Conservation (phyloP, 2,329 filamentous ascomycete species). For the Microdochium trichocladiopsis region DNA sequence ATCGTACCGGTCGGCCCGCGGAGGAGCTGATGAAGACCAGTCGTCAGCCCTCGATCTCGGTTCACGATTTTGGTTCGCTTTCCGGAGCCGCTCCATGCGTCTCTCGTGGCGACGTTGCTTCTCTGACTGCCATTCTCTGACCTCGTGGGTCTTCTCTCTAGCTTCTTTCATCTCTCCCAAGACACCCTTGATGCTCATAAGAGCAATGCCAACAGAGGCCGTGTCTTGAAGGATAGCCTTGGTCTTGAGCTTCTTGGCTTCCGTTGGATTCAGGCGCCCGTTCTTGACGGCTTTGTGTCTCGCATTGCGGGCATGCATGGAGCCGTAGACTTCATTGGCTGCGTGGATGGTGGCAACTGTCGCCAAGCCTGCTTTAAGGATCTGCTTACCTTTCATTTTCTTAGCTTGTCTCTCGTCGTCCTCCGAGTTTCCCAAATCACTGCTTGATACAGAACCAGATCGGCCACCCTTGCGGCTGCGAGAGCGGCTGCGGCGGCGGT, state of each 20-base stretch:
- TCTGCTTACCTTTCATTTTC: constrained; percentile 57
- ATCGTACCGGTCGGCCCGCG: constrained; percentile 27
- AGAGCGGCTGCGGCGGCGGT: constrained; percentile 30
- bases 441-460: constrained; percentile 42
- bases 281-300: constrained; percentile 47
- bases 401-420: constrained; percentile 46
- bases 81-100: constrained; percentile 30
- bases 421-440: constrained; percentile 50
- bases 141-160: constrained; percentile 39
- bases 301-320: constrained; percentile 47
- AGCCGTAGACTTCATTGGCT: constrained; percentile 50
- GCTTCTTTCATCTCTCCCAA: constrained; percentile 49
- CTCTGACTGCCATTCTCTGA: constrained; percentile 40
- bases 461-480: constrained; percentile 28
- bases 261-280: constrained; percentile 40
- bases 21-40: constrained; percentile 33
- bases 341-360: constrained; percentile 54
- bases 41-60: constrained; percentile 34
- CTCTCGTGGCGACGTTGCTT: constrained; percentile 41
- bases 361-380: constrained; percentile 48
- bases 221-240: constrained; percentile 51
- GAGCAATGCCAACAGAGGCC: constrained; percentile 51
- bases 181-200: constrained; percentile 50
- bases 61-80: constrained; percentile 17
- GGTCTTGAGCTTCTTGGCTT: constrained; percentile 50